Evolutionary conservation across 1,284 basidiomycete genomes (phyloP).

Genomic region (Cutaneotrichosporon cyanovorans): DNA sequence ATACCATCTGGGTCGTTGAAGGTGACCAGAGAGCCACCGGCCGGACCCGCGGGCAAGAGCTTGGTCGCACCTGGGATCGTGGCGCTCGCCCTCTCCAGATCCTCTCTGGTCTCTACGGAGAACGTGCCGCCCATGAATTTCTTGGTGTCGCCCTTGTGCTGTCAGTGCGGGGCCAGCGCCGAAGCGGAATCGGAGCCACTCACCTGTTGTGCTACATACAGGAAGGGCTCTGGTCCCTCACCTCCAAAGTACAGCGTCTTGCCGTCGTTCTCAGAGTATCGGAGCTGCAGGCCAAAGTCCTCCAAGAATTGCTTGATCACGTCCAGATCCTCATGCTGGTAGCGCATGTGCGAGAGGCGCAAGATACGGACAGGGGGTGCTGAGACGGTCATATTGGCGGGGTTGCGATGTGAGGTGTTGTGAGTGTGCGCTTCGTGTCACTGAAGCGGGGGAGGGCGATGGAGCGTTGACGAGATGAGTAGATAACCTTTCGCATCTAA

Average conservation of each 20-base stretch:
- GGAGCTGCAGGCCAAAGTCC: conserved; percentile 23
- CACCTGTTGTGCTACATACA: conserved; percentile 15
- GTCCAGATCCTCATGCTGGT: conserved; percentile 18
- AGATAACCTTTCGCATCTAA: too few relatives aligned
- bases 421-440: neutral
- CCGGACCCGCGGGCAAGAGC: conserved; percentile 15
- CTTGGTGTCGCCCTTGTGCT: conserved; percentile 2
- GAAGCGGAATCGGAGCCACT: neutral
- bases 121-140: conserved; percentile 12
- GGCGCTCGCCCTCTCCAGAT: conserved; percentile 18
- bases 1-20: conserved; percentile 22
- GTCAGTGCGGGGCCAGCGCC: neutral
- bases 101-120: conserved; percentile 16
- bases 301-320: conserved; percentile 15
- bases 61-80: conserved; percentile 12
- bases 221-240: conserved; percentile 17
- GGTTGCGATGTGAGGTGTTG: neutral
- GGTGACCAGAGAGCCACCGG: conserved; percentile 19
- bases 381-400: conserved; percentile 3
- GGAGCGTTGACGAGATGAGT: too few relatives aligned
- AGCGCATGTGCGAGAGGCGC: conserved; percentile 22
- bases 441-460: too few relatives aligned
- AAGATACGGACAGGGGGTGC: conserved; percentile 14
- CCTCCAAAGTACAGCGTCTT: conserved; percentile 20
- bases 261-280: conserved; percentile 9